Base-by-base conservation (phyloP, 2,329 filamentous ascomycete species). In the Sarocladium oryzae region DNA sequence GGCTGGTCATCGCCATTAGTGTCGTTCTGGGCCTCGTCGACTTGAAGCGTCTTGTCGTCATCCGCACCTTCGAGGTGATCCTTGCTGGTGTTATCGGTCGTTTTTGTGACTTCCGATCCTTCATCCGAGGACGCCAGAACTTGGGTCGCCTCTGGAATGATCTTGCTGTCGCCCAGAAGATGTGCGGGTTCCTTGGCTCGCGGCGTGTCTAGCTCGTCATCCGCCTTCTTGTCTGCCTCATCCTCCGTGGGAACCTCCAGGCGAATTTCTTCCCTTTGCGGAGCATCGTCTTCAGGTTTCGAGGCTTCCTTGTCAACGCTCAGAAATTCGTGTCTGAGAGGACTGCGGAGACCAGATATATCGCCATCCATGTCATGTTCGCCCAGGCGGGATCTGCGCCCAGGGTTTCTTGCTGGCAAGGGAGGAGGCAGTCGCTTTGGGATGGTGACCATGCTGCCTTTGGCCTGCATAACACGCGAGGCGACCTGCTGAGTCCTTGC, bases 401-500 rank as follows among this genome's bases (percentile, higher is more conserved):
- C 83, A 1, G 89, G 86, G 62, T 87, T 95, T 45, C 90, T 77
- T 2, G 81, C 77, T 1, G 91, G 91, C 11, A 96, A 77, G 8
- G 87, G 83, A 1, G 91, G 90, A 1, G 89, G 81, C 1, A 84
- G 69, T 32, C 89, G 80, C 69, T 92, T 95, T 11, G 88, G 83
- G 53, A 96, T 95, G 41, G 82, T 90, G 24, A 96, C 88, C 49
- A 96, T 74, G 49, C 86, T 85, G 21, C 89, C 88, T 61, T 88
- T 86, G 35, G 82, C 85, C 26, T 79, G 76, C 52, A 90, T 82
- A 51, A 82, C 77, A 51, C 86, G 81, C 2, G 86, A 82, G 2
- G 79, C 77, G 45, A 82, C 72, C 36, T 81, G 78, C 50, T 82
- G 78, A 6, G 77, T 74, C 36, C 64, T 61, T 15, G 81, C 70